Conservation (phyloP, 108 stramenopile genomes). For the Nitzschia sp. region DNA sequence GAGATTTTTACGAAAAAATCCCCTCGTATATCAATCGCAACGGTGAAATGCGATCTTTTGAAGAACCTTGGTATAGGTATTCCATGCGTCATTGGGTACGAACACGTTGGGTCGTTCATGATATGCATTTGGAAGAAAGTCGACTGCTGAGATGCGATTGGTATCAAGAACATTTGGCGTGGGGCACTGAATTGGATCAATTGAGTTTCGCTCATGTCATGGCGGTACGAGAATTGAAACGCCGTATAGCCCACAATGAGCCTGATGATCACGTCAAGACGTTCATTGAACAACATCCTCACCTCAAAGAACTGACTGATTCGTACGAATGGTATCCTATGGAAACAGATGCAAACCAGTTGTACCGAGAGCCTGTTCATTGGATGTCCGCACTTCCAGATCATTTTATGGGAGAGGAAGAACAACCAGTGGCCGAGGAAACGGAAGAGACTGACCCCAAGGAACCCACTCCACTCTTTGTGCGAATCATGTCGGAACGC, state of each 20-base stretch:
- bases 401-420: background rate
- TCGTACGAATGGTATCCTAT: slow-evolving; percentile 79
- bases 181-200: slow-evolving; percentile 68
- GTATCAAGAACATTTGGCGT: slow-evolving; percentile 75
- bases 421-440: slow-evolving; percentile 7
- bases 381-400: slow-evolving; percentile 28
- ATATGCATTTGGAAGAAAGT: slow-evolving; percentile 63
- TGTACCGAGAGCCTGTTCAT: slow-evolving; percentile 26
- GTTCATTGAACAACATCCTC: slow-evolving; percentile 28
- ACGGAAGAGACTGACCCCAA: slow-evolving; percentile 1
- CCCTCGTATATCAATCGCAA: slow-evolving; percentile 56
- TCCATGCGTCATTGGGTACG: slow-evolving; percentile 71
- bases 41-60: slow-evolving; percentile 41
- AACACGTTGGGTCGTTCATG: slow-evolving; percentile 74
- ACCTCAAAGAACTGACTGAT: slow-evolving; percentile 45
- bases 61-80: slow-evolving; percentile 53
- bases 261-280: slow-evolving; percentile 44
- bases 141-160: slow-evolving; percentile 79
- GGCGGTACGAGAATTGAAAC: slow-evolving; percentile 67
- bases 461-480: slow-evolving; percentile 24
- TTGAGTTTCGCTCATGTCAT: slow-evolving; percentile 78
- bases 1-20: slow-evolving; percentile 71
- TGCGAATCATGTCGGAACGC: slow-evolving; percentile 49
- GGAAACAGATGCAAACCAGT: slow-evolving; percentile 40
- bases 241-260: slow-evolving; percentile 45